These are phyloP conservation scores for Balakata baccata DNA, from an alignment of 345 rosid species.

Conservation along the genomic window DNA sequence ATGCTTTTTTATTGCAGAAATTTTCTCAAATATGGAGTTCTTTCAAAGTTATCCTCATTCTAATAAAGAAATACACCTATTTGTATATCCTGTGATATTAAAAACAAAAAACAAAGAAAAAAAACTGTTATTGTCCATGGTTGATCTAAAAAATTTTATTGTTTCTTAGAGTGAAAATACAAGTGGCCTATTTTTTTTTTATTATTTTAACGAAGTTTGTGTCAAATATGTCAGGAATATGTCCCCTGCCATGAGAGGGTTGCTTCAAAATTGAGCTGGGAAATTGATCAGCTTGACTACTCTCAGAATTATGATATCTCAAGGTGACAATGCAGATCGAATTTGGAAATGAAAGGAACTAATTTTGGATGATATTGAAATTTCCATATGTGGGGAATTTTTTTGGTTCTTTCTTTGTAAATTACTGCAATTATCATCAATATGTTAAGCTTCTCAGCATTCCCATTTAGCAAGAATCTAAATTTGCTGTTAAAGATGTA, in stretches of 20 bases:
- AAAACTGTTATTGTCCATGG: too few relatives aligned
- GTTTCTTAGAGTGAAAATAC: neutral
- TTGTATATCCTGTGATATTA: too few relatives aligned
- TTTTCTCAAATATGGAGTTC: too few relatives aligned
- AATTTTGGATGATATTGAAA: conserved; percentile 20
- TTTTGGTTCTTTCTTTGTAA: conserved; percentile 29
- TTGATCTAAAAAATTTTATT: too few relatives aligned
- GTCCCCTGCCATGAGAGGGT: conserved; percentile 83
- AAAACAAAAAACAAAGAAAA: too few relatives aligned
- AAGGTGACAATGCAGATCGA: conserved; percentile 32
- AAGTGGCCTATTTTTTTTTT: neutral
- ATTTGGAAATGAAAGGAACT: conserved; percentile 17
- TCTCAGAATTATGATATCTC: conserved; percentile 48
- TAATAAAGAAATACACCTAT: too few relatives aligned
- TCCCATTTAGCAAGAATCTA: conserved; percentile 18
- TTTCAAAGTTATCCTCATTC: too few relatives aligned
- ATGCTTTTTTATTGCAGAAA: too few relatives aligned
- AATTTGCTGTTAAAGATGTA: conserved; percentile 29
- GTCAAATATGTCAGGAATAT: conserved; percentile 51
- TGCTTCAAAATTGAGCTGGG: conserved; percentile 86
- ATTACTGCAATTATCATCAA: conserved; percentile 42
- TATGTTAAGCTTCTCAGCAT: conserved; percentile 28
- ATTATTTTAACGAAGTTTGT: neutral
- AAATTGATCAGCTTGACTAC: conserved; percentile 70
- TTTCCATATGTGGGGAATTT: conserved; percentile 25